Base-by-base conservation (phyloP, 305 asterid species). In the Fraxinus baroniana region DNA sequence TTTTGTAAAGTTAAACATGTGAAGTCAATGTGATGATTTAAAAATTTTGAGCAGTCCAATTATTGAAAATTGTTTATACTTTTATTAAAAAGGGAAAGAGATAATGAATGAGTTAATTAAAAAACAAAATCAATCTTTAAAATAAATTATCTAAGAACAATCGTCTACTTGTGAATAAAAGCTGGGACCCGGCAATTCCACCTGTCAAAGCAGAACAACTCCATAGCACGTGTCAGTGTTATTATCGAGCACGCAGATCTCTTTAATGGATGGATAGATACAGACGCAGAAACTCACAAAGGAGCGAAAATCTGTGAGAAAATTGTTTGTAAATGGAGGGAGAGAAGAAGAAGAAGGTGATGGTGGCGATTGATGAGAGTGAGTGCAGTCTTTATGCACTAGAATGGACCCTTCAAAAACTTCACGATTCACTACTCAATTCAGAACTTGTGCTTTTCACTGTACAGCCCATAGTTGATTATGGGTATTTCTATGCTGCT, bases 371-470 rank as follows among this genome's bases (percentile, higher is more conserved):
- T 1, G 64, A 52, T n/a, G 64, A 52, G 22, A 52, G 24, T n/a
- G 64, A 52, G 9, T 52, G 64, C 64, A n/a, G 22, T n/a, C 8
- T n/a, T 55, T 55, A 55, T 55, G 26, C 66, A 46, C 57, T 46
- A 1, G 57, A 46, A 46, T 46, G 57, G 96, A 81, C 90, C 30
- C 87, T 93, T 37, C 4, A 80, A 24, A 85, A 86, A 32, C 91
- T 90, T n/a, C 84, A 80, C 0, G 88, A 88, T 1, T 49, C 91
- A 15, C 35, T 89, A 0, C 7, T 66, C 28, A 80, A 82, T 76
- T 85, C 93, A 0, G 85, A 86, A 49, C 71, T 90, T 60, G 2
- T 90, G 68, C 78, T 91, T 83, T 89, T 90, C 84, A 89, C 93
- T 0, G 94, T 81, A 1, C 94, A 87, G 80, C 87, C 93, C 5